phyloP scores from a whole-genome alignment of 257 asterid genomes.

The Scutellaria minor region DNA sequence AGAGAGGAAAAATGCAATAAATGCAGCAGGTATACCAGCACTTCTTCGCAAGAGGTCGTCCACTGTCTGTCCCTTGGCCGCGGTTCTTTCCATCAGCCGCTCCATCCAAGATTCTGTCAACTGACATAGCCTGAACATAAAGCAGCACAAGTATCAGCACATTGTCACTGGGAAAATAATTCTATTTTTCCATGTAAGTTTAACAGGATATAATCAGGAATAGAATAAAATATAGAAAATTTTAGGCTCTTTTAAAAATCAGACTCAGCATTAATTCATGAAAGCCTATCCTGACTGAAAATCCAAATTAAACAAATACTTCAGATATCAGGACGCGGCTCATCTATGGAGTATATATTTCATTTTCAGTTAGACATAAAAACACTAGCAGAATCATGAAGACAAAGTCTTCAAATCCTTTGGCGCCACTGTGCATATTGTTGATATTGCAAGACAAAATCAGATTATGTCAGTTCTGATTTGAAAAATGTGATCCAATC shows the following conservation, averaged over 20 bases:
- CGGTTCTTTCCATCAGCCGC: conserved; percentile 86
- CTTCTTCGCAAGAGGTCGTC: conserved; percentile 97
- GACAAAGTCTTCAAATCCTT: conserved; percentile 16
- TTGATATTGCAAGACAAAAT: conserved; percentile 16
- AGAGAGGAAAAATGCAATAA: conserved; percentile 88
- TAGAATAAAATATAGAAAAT: conserved; percentile 13
- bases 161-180: conserved; percentile 23
- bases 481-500: background rate
- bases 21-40: conserved; percentile 99
- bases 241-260: conserved; percentile 2
- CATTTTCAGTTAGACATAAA: conserved; percentile 8
- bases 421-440: conserved; percentile 15
- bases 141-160: conserved; percentile 40
- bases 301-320: conserved; percentile 4
- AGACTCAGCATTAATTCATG: background rate
- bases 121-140: conserved; percentile 73
- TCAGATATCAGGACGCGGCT: conserved; percentile 17
- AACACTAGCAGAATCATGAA: conserved; percentile 1
- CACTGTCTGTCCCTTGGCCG: conserved; percentile 92
- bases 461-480: background rate
- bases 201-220: conserved; percentile 22
- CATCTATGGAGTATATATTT: conserved; percentile 15
- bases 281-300: conserved; percentile 22
- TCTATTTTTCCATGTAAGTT: conserved; percentile 17
- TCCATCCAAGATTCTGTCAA: conserved; percentile 96